Evolutionary conservation across 2,329 filamentous ascomycete genomes (phyloP), one percentile per base, ranked within the genome.

Genomic region (Amylocarpus encephaloides): DNA sequence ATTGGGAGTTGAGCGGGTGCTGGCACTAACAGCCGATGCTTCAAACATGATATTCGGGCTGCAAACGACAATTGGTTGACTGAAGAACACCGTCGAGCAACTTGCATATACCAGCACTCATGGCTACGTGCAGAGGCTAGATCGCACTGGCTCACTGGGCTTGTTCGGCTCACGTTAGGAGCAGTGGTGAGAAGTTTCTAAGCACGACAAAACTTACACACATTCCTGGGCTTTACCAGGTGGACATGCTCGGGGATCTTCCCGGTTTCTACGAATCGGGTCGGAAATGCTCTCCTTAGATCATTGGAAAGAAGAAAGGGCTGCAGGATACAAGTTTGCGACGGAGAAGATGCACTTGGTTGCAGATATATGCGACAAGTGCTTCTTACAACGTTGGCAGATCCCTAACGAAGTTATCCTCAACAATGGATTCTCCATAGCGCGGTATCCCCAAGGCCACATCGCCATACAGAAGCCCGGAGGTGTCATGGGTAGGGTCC

Each of bases 21-120:
- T 51, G 5, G 32, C 48, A 30, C 36, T 29, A 1, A 45, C 49
- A 16, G 50, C 72, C 51, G 76, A 81, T 53, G 70, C 76, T 6
- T 76, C 76, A 46, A 75, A 79, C 54, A 79, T 80, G 65, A 76
- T 80, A 65, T 66, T 66, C 47, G 63, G 61, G 10, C 34, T 64
- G 9, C 60, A 63, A 36, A 66, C 64, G 0, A 65, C 62, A 10
- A 60, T 65, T 32, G 48, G 48, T 9, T 55, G 63, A 7, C 51
- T 66, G 26, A 59, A 56, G 16, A 61, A 59, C 18, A 64, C 63
- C 3, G 58, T 62, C 13, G 60, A 59, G 43, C 63, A 64, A 45
- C 43, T 66, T 16, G 59, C 53, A 29, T 54, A 63, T 43, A 64
- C 60, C 11, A 58, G 56, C 44, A 62, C 62, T 22, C 56, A n/a